Base-by-base conservation (phyloP, 2,329 filamentous ascomycete genomes). In the Aspergillus flavus region DNA sequence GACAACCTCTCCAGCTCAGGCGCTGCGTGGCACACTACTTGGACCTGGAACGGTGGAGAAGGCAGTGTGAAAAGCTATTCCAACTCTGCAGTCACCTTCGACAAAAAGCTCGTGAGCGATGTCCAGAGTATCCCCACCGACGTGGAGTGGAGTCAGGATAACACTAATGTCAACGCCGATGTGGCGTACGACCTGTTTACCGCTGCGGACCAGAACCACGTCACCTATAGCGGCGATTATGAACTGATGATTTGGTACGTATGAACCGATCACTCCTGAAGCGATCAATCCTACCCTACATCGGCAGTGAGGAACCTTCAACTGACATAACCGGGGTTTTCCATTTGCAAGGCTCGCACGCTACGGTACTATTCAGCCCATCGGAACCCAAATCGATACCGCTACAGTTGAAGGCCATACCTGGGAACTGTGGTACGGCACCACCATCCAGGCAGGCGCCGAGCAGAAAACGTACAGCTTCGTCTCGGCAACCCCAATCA, bases 121-220 rank as follows among this genome's bases (percentile, higher is more conserved):
- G 70, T 82, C 68, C 65, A 67, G n/a, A 78, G 75, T 14, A 74
- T 84, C 19, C 70, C 75, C 4, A 77, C 81, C 3, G 75, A 74
- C 7, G 82, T 77, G 73, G 68, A 71, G 30, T 84, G 80, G 79
- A 70, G 72, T n/a, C 86, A 87, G 72, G 78, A 77, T 48, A 82
- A 81, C 60, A 76, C 71, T 55, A 67, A 78, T 50, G 73, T 86
- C 53, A 73, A 83, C 45, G 84, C 85, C 46, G 82, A 88, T 68
- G 86, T 89, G 5, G 80, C 85, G 7, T 88, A 86, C 68, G 85
- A 88, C 71, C 74, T 88, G 30, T 88, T 88, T 74, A 86, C 85
- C 2, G 68, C 75, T 2, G 77, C 81, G 4, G 65, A 71, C 61
- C 64, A 64, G 50, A 67, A 70, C 53, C 77, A 79, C 10, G 79